A percentile compares a stretch with the other conserved stretches of the same genome.
phyloP scores from a whole-genome alignment of 352 stramenopile genomes.

The Globisporangium emineosum region DNA sequence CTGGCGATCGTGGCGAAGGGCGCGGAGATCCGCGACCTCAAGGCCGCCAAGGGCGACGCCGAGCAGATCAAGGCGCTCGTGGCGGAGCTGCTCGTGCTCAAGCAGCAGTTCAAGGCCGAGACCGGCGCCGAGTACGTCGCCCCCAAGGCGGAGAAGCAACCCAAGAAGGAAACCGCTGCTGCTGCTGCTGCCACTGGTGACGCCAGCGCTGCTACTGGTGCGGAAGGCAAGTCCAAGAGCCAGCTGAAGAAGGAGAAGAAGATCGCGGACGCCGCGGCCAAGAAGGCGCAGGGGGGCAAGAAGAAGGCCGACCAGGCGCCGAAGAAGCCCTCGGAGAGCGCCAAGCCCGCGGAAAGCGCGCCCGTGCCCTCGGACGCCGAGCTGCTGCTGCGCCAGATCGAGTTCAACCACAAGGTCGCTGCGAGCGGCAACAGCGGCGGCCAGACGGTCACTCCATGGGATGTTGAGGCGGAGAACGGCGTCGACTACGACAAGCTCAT shows the following conservation, averaged over 20 bases:
- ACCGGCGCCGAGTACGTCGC: slow-evolving; percentile 72
- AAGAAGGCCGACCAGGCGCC: slow-evolving; percentile 42
- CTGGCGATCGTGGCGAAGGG: slow-evolving; percentile 70
- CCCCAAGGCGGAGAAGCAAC: slow-evolving; percentile 35
- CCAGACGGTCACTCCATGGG: slow-evolving; percentile 92
- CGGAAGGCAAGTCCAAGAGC: slow-evolving; percentile 72
- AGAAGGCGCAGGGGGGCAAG: slow-evolving; percentile 30
- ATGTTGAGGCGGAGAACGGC: slow-evolving; percentile 92
- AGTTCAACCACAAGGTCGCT: slow-evolving; percentile 69
- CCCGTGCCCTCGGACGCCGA: slow-evolving; percentile 52
- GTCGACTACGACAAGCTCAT: slow-evolving; percentile 99
- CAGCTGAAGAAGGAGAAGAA: slow-evolving; percentile 90
- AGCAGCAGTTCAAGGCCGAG: slow-evolving; percentile 75
- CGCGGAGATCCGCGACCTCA: slow-evolving; percentile 78
- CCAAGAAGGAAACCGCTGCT: slow-evolving; percentile 23
- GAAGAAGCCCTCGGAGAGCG: slow-evolving; percentile 66
- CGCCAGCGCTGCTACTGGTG: slow-evolving; percentile 1
- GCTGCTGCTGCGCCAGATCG: slow-evolving; percentile 64
- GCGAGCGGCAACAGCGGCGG: slow-evolving; percentile 45
- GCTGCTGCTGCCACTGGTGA: neutral
- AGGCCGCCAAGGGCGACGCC: slow-evolving; percentile 65
- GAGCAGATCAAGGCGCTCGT: slow-evolving; percentile 45
- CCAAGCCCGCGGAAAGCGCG: slow-evolving; percentile 60
- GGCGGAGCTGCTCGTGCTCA: slow-evolving; percentile 62
- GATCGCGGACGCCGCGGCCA: slow-evolving; percentile 43